Conservation (phyloP, 176 grass and related monocot genomes). For the Carex myosuroides region DNA sequence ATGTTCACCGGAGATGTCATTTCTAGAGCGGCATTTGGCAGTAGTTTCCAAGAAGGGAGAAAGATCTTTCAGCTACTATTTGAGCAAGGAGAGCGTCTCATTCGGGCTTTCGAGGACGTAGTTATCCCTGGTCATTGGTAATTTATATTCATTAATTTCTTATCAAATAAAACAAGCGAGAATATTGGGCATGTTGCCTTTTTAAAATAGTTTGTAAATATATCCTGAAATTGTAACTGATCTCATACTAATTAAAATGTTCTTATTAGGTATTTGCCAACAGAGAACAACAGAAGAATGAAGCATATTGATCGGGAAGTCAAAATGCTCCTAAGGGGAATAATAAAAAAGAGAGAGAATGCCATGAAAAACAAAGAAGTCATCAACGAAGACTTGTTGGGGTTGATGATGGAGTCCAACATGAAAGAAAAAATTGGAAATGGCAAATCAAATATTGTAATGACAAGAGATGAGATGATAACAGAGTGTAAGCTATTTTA, state of each 20-base stretch:
- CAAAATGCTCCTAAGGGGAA: constrained; percentile 29
- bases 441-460: constrained; percentile 26
- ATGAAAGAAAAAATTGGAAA: constrained; percentile 27
- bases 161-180: background rate
- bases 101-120: constrained; percentile 25
- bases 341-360: constrained; percentile 50
- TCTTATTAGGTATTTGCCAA: constrained; percentile 40
- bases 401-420: constrained; percentile 57
- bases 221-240: background rate
- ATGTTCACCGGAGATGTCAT: constrained; percentile 82
- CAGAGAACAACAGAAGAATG: constrained; percentile 51
- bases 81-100: constrained; percentile 38
- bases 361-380: constrained; percentile 26
- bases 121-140: constrained; percentile 56
- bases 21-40: constrained; percentile 69
- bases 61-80: constrained; percentile 61
- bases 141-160: constrained; percentile 13
- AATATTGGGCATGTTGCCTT: background rate
- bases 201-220: background rate
- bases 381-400: constrained; percentile 38
- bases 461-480: constrained; percentile 57
- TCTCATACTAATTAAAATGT: background rate
- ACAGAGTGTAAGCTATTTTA: constrained; percentile 77
- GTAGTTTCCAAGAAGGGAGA: constrained; percentile 64
- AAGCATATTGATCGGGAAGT: constrained; percentile 41